phyloP scores from a whole-genome alignment of 176 grass and related monocot species.

The Paspalum vaginatum region DNA sequence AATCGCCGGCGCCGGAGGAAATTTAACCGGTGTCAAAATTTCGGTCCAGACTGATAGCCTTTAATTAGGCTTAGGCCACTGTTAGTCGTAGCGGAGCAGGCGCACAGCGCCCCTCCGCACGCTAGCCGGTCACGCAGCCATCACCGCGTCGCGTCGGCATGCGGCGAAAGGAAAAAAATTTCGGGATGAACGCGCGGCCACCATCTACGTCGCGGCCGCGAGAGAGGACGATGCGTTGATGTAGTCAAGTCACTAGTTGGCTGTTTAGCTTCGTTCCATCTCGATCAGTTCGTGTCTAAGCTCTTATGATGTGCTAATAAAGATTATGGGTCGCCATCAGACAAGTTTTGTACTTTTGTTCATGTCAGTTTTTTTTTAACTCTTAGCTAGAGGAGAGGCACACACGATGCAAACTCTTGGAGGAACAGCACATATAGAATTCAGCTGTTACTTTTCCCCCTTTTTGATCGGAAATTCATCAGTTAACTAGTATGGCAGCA shows the following conservation, averaged over 20 bases:
- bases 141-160: constrained; percentile 19
- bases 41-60: not conserved
- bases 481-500: not conserved
- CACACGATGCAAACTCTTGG: not conserved
- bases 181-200: not conserved
- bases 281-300: not conserved
- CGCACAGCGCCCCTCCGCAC: not conserved
- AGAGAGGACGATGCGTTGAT: constrained; percentile 15
- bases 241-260: not conserved
- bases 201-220: constrained; percentile 12
- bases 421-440: not conserved
- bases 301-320: not conserved
- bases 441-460: not conserved
- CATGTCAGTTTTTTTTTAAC: not conserved
- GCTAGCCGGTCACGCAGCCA: not conserved
- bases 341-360: not conserved
- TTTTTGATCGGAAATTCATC: too few species aligned
- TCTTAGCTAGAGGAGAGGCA: not conserved
- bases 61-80: not conserved
- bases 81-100: constrained; percentile 11
- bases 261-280: constrained; percentile 2
- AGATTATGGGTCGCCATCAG: not conserved
- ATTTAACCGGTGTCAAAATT: not conserved
- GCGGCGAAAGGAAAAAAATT: not conserved
- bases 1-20: too few species aligned